Conservation (phyloP, 176 grass and related monocot species). For the Bonia amplexicaulis region DNA sequence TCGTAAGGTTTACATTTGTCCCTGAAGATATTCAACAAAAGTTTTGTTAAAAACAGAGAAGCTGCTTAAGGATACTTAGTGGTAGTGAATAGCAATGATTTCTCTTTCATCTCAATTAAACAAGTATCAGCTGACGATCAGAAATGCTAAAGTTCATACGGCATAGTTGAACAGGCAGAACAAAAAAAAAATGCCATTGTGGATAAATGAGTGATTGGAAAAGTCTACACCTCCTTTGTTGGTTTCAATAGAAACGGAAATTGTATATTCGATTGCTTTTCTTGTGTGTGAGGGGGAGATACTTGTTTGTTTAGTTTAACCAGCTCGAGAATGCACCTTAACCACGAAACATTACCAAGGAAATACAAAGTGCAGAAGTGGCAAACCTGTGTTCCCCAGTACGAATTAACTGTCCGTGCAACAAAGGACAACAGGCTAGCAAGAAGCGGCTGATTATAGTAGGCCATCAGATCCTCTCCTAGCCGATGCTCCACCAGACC, state of each 20-base stretch:
- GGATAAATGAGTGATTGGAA: background rate
- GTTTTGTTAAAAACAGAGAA: conserved; percentile 5
- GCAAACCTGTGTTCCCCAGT: conserved; percentile 96
- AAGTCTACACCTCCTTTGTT: background rate
- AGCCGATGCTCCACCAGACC: conserved; percentile 91
- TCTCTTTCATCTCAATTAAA: background rate
- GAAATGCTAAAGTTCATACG: background rate
- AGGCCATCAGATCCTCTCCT: conserved; percentile 63
- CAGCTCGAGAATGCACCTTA: background rate
- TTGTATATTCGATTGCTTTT: background rate
- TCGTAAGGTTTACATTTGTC: background rate
- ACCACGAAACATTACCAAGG: background rate
- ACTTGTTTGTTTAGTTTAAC: background rate
- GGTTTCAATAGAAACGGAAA: background rate
- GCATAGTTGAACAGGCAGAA: background rate
- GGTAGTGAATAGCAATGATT: background rate
- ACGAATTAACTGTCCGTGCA: conserved; percentile 82
- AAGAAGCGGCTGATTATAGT: conserved; percentile 76
- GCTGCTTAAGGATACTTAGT: background rate
- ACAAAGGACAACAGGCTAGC: conserved; percentile 68
- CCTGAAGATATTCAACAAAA: background rate
- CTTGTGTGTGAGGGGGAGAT: background rate
- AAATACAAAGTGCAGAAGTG: conserved; percentile 5
- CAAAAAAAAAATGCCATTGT: background rate
- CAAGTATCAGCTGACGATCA: conserved; percentile 8